These are phyloP conservation scores for Roridomyces roridus DNA, from an alignment of 768 basidiomycete genomes.

Conservation along the genomic window DNA sequence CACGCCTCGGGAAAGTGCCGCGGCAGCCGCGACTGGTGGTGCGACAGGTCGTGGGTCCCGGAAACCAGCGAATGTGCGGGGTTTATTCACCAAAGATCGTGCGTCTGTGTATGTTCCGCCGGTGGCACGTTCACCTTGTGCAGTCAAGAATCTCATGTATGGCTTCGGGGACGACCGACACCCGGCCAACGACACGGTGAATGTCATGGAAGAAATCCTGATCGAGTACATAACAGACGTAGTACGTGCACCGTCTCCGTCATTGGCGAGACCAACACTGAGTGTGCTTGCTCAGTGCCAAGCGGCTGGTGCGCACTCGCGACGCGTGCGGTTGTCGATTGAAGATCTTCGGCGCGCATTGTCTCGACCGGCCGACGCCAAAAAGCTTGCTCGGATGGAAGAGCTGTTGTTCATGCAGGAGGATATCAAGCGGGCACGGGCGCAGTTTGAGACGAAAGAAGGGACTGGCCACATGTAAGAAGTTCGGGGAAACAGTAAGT, in stretches of 20 bases:
- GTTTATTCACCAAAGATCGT: constrained; percentile 85
- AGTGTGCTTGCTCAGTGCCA: constrained; percentile 59
- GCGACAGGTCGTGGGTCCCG: constrained; percentile 55
- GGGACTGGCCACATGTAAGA: constrained; percentile 28
- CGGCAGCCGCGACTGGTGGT: constrained; percentile 45
- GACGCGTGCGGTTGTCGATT: constrained; percentile 78
- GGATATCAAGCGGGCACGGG: constrained; percentile 88
- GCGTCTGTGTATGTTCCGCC: constrained; percentile 39
- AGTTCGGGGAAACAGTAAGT: too few relatives aligned
- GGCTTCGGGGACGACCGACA: constrained; percentile 93
- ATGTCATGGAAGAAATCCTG: constrained; percentile 93
- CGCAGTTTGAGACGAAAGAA: constrained; percentile 72
- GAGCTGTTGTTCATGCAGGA: constrained; percentile 93
- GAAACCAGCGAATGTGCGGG: constrained; percentile 74
- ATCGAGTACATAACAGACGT: constrained; percentile 91
- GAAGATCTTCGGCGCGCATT: constrained; percentile 85
- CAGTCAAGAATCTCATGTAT: constrained; percentile 89
- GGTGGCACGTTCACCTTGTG: constrained; percentile 17
- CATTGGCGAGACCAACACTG: constrained; percentile 1
- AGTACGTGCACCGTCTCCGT: constrained; percentile 54
- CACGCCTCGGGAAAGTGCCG: constrained; percentile 24
- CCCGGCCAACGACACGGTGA: constrained; percentile 86
- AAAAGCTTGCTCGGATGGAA: constrained; percentile 92
- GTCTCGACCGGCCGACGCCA: constrained; percentile 86
- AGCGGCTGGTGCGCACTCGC: constrained; percentile 70